Base-by-base conservation (phyloP, 768 basidiomycete species). In the Asterophora lycoperdoides region DNA sequence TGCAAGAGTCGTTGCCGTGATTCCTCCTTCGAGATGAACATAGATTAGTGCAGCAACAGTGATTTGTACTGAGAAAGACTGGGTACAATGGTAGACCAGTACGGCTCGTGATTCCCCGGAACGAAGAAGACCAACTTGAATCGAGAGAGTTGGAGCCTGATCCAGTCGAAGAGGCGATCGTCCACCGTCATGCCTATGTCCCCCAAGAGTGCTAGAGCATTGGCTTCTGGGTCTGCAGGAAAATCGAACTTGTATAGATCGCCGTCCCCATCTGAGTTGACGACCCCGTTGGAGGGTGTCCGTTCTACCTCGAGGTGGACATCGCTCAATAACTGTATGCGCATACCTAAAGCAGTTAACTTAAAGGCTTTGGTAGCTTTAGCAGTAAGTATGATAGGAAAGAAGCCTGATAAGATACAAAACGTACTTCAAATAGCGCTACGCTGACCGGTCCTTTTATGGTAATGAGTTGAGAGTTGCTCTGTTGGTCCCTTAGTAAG, bases 131-230 rank as follows among this genome's bases (percentile, higher is more conserved):
- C 60, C 2, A 34, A 47, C 41, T 64, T 51, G 49, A 70, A 71
- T 5, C 53, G 55, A 14, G 37, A 23, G 9, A 71, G 54, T 50
- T 69, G 69, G 2, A 26, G 11, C 18, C 56, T 51, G 4, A 73
- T 48, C 63, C 66, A 71, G 8, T 53, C 60, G 37, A 71, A 70
- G 2, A 70, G 48, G 4, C 59, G 50, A 11, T 57, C 59, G 23
- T 69, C 59, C 8, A 48, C 26, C 1, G 66, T 70, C 30, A 52
- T 52, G n/a, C 69, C 71, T 3, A 71, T 66, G 49, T 71, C 69
- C 1, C 71, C 70, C 1, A 73, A 58, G 0, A 73, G 48, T 0
- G 68, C 69, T 14, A 71, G 61, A 43, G 58, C 49, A 1, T 59
- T 51, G 4, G 64, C 62, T 23, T 23, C 23, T 23, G 23, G 23